Conservation (phyloP, 148 eudicot genomes). For the Chenopodium album region DNA sequence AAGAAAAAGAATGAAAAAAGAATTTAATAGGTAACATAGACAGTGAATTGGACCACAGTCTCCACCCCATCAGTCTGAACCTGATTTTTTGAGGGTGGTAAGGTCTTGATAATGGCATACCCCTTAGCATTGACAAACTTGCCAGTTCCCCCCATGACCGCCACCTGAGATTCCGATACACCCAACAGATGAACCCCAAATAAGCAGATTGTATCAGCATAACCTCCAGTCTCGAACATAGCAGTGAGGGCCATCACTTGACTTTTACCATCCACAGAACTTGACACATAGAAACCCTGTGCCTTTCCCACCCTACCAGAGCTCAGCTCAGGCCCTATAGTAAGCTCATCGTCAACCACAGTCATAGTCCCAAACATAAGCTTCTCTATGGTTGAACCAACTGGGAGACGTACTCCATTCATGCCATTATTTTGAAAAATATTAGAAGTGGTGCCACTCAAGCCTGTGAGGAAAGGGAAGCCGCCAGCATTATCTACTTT, state of each 20-base stretch:
- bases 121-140: slow-evolving; percentile 58
- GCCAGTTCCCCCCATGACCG: slow-evolving; percentile 66
- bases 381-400: slow-evolving; percentile 45
- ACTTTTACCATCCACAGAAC: slow-evolving; percentile 50
- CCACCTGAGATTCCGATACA: slow-evolving; percentile 50
- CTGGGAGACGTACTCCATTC: slow-evolving; percentile 39
- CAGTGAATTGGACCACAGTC: slow-evolving; percentile 55
- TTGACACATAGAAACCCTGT: slow-evolving; percentile 53
- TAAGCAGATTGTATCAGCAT: slow-evolving; percentile 44
- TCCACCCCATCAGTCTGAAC: slow-evolving; percentile 61
- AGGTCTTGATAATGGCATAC: slow-evolving; percentile 43
- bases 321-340: slow-evolving; percentile 52
- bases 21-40: slow-evolving; percentile 50
- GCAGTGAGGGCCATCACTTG: slow-evolving; percentile 57
- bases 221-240: slow-evolving; percentile 48
- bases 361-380: slow-evolving; percentile 74
- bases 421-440: slow-evolving; percentile 36
- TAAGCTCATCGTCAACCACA: slow-evolving; percentile 59
- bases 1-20: slow-evolving; percentile 8
- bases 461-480: slow-evolving; percentile 75
- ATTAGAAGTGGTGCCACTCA: slow-evolving; percentile 51
- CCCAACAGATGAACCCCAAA: slow-evolving; percentile 52
- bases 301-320: slow-evolving; percentile 55
- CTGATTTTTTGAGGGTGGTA: slow-evolving; percentile 33
- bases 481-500: slow-evolving; percentile 44